Base-by-base conservation (phyloP, 2,329 filamentous ascomycete species). In the Fusarium temperatum region DNA sequence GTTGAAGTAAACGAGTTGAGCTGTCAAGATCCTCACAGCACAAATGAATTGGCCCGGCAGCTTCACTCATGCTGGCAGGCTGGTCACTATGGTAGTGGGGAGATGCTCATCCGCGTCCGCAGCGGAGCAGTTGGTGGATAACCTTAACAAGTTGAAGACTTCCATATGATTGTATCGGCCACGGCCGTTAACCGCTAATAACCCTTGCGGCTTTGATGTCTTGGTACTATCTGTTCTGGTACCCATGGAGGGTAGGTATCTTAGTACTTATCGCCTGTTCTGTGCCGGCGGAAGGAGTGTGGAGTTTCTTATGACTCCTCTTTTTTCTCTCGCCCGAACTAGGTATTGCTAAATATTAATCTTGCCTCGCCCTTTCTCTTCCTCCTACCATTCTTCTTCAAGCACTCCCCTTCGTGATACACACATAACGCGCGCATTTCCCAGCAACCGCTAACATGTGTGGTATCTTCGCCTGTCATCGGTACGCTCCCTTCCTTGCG, bases 401-500 rank as follows among this genome's bases (percentile, higher is more conserved):
- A 51, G 66, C 55, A 56, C 17, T 51, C 54, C 50, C 58, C 57
- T 66, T 56, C 48, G 54, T 42, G 30, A 41, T 68, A 63, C 61
- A 75, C 64, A 58, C 65, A 54, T 42, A 42, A 51, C 51, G 51
- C 58, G 66, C 66, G 66, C 59, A 73, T 50, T 63, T 44, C 28
- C 47, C 60, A 51, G 56, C 71, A 78, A 73, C 80, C 79, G 83
- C 81, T 87, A 93, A 83, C 79, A 98, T 98, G 95, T 98, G 95
- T 92, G 95, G 95, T 85, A 97, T 98, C 82, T 98, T 98, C 85
- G 95, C 94, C 80, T 98, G 95, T 86, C 94, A 98, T 85, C 88
- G 90, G 95, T 97, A 86, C 57, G 73, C 58, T 69, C 38, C 32
- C 58, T 66, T 61, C 58, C 65, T 68, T 68, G 57, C 72, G 61